phyloP scores from a whole-genome alignment of 805 yeast species.

The Candida morakotiae region DNA sequence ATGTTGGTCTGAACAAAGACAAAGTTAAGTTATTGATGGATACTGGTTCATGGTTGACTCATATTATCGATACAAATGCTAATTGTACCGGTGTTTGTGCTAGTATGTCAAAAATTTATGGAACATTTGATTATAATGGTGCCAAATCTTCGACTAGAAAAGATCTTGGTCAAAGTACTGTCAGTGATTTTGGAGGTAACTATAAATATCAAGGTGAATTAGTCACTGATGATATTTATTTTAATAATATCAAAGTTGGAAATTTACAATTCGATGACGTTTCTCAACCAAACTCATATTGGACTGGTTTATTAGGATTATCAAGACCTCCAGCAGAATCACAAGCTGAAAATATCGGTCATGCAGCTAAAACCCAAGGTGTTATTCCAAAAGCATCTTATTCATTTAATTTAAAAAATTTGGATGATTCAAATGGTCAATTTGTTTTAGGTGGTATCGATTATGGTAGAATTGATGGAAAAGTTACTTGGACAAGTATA shows the following conservation, averaged over 20 bases:
- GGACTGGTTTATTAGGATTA: conserved; percentile 1
- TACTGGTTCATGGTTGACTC: too few species aligned
- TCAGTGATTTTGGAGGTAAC: too few species aligned
- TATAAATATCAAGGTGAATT: neutral
- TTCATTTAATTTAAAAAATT: neutral
- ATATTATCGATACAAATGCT: too few species aligned
- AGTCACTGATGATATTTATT: neutral
- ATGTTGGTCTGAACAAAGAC: too few species aligned
- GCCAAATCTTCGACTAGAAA: too few species aligned
- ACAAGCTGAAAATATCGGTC: too few species aligned
- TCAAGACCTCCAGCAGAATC: neutral
- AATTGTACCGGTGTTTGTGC: too few species aligned
- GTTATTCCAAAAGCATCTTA: neutral
- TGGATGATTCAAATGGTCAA: neutral
- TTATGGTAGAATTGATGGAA: conserved; percentile 1
- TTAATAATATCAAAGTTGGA: neutral
- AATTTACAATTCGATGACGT: neutral
- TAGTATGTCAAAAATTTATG: too few species aligned
- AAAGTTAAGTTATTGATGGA: too few species aligned
- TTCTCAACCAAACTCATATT: neutral
- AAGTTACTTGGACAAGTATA: neutral
- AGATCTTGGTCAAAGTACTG: too few species aligned
- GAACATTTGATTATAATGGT: too few species aligned
- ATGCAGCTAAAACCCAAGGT: neutral
- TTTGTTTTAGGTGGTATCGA: conserved; percentile 5